Percentiles rank a stretch among this genome's conserved stretches.
phyloP scores from a whole-genome alignment of 2,329 filamentous ascomycete species.

The Ambrosiella cleistominuta region DNA sequence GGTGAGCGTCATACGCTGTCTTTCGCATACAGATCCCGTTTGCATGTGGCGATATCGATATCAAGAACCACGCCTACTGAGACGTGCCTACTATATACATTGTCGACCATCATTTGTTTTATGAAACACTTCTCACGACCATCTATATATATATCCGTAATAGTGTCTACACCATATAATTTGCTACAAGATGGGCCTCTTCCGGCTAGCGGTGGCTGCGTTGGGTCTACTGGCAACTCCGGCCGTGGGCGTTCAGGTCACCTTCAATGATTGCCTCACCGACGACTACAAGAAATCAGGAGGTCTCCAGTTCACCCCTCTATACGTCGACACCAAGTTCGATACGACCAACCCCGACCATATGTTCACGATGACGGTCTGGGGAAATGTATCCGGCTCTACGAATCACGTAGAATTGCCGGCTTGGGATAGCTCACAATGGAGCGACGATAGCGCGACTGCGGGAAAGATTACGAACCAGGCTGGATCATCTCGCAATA shows the following conservation, averaged over 20 bases:
- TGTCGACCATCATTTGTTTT: neutral
- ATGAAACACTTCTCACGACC: neutral
- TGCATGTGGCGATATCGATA: constrained; percentile 6
- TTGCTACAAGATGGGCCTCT: constrained; percentile 19
- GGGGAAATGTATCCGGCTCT: constrained; percentile 77
- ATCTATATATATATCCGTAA: neutral
- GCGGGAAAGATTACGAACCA: constrained; percentile 62
- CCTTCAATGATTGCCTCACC: constrained; percentile 70
- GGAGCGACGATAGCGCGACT: constrained; percentile 42
- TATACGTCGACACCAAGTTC: constrained; percentile 59
- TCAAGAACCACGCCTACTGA: neutral
- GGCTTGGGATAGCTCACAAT: constrained; percentile 36
- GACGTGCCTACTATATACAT: neutral
- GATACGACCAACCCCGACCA: constrained; percentile 41
- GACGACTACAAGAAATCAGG: constrained; percentile 39
- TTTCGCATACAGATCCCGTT: constrained; percentile 9
- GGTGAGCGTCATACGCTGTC: constrained; percentile 12
- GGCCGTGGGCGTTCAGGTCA: constrained; percentile 46
- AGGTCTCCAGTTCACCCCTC: constrained; percentile 63
- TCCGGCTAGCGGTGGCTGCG: constrained; percentile 3
- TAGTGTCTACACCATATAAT: neutral
- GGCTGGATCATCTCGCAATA: constrained; percentile 26
- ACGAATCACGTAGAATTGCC: constrained; percentile 40
- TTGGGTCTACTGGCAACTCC: constrained; percentile 24
- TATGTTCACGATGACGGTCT: constrained; percentile 60